Conservation (phyloP, 441 rosid species). For the Brassica hybrid region DNA sequence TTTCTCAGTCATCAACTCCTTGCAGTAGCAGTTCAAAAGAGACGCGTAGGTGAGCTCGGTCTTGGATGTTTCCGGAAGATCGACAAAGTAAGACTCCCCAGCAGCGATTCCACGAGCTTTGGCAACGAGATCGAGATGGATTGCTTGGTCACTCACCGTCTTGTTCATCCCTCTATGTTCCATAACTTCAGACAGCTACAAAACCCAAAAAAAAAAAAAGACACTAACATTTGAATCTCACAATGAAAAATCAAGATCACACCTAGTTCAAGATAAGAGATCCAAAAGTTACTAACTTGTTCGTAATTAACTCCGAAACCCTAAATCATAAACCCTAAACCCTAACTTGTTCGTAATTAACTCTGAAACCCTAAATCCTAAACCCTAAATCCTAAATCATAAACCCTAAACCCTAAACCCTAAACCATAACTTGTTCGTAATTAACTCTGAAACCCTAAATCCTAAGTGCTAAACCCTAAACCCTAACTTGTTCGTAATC, state of each 20-base stretch:
- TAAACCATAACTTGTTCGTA: too few species aligned
- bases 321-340: background rate
- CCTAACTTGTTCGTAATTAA: too few species aligned
- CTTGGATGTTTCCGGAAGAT: constrained; percentile 81
- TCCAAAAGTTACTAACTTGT: constrained; percentile 2
- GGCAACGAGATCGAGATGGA: constrained; percentile 93
- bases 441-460: too few species aligned
- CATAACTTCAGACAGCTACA: constrained; percentile 87
- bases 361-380: background rate
- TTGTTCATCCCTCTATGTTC: constrained; percentile 77
- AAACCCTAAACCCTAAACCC: too few species aligned
- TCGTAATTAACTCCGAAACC: background rate
- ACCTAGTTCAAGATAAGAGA: background rate
- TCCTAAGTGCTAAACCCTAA: too few species aligned
- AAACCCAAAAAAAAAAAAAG: constrained; percentile 6
- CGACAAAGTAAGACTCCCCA: constrained; percentile 78
- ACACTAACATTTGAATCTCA: constrained; percentile 7
- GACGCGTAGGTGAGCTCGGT: constrained; percentile 74
- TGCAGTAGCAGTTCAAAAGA: constrained; percentile 89
- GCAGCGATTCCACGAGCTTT: constrained; percentile 77
- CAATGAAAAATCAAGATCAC: background rate
- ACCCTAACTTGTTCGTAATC: background rate
- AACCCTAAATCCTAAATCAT: too few species aligned
- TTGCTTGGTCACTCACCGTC: constrained; percentile 91
- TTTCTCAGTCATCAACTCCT: constrained; percentile 72